Conservation (phyloP, 2,329 filamentous ascomycete species). For the Fusarium camptoceras region DNA sequence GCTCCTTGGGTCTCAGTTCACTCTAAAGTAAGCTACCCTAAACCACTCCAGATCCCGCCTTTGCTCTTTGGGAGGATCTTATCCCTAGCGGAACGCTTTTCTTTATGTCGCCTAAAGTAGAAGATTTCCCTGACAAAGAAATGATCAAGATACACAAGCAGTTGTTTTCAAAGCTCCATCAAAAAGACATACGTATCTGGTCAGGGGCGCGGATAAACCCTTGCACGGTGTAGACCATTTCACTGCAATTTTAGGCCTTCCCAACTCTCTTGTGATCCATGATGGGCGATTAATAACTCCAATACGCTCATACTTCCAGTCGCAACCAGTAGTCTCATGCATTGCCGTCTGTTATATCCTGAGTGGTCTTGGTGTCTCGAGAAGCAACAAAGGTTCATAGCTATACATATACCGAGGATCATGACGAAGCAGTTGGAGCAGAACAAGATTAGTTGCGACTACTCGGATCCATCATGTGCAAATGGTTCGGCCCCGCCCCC, state of each 20-base stretch:
- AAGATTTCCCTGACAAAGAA: no score
- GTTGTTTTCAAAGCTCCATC: background rate
- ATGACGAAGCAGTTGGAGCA: slow-evolving; percentile 34
- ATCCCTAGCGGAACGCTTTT: no score
- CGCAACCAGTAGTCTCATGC: background rate
- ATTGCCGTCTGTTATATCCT: background rate
- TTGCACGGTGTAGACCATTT: no score
- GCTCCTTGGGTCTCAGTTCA: background rate
- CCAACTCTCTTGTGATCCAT: no score
- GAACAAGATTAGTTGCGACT: background rate
- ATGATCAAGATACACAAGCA: background rate
- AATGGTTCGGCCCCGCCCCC: slow-evolving; percentile 38
- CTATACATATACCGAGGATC: slow-evolving; percentile 8
- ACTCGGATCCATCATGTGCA: slow-evolving; percentile 25
- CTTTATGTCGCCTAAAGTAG: no score
- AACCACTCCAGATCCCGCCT: no score
- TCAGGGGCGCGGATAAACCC: no score
- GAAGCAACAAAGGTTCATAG: background rate
- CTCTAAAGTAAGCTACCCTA: background rate
- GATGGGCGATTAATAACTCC: no score
- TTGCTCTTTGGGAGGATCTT: no score
- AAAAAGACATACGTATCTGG: background rate
- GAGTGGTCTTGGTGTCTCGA: background rate
- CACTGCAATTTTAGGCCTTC: no score
- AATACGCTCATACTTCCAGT: background rate